Conservation (phyloP, 306 rosid genomes). For the Prunus mira region DNA sequence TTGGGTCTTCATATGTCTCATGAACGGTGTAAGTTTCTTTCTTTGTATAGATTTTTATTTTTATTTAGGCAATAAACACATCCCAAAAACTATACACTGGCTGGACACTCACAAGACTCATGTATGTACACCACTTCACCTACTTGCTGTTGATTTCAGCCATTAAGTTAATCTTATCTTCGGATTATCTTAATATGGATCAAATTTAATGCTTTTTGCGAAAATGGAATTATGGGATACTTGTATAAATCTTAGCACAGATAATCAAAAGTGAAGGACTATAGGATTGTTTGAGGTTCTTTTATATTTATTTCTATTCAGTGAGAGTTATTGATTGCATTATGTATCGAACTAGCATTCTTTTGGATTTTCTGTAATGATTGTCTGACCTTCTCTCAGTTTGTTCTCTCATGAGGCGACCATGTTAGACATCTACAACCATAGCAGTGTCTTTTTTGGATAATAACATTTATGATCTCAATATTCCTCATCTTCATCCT, state of each 20-base stretch:
- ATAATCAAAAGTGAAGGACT: neutral
- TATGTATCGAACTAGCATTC: neutral
- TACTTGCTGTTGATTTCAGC: neutral
- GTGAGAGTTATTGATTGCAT: neutral
- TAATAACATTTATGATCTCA: neutral
- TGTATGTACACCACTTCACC: neutral
- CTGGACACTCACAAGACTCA: neutral
- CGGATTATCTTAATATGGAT: neutral
- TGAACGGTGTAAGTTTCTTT: slow-evolving; percentile 73
- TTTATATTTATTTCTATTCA: neutral
- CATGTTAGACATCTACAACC: neutral
- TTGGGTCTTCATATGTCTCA: slow-evolving; percentile 77
- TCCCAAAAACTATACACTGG: neutral
- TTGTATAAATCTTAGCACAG: neutral
- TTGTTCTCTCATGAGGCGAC: neutral
- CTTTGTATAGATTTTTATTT: slow-evolving; percentile 4
- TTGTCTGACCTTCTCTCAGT: neutral
- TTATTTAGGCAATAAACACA: neutral
- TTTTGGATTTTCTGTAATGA: neutral
- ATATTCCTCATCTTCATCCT: neutral
- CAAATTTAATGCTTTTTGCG: neutral
- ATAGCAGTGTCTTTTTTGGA: neutral
- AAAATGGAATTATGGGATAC: neutral
- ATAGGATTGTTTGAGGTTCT: neutral
- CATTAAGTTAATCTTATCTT: neutral